These are phyloP conservation scores for Solanum etuberosum DNA, from an alignment of 257 asterid genomes.

Conservation along the genomic window DNA sequence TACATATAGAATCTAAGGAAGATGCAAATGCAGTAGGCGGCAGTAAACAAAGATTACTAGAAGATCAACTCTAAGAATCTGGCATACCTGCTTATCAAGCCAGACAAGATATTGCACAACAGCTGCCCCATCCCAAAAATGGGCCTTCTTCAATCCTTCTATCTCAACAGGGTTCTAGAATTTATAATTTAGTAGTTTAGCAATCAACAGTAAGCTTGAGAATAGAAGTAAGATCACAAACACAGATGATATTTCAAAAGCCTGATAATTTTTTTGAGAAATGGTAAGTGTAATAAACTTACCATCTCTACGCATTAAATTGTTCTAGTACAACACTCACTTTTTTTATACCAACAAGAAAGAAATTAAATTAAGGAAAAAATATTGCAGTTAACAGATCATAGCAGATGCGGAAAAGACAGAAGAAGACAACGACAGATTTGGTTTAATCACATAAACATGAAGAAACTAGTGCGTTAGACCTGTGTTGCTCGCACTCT, in stretches of 20 bases:
- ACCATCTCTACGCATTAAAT: not conserved
- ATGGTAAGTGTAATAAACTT: not conserved
- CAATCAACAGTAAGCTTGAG: not conserved
- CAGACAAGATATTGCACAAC: slow-evolving; percentile 89
- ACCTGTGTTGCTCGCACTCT: not conserved
- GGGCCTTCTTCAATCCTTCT: slow-evolving; percentile 90
- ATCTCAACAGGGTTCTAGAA: slow-evolving; percentile 82
- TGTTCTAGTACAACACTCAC: not conserved
- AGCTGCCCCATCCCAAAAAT: slow-evolving; percentile 92
- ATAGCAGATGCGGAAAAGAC: not conserved
- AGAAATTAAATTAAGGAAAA: not conserved
- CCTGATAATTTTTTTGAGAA: not conserved
- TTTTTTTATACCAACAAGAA: not conserved
- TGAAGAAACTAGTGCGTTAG: not conserved
- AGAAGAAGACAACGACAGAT: not conserved
- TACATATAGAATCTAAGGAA: not conserved
- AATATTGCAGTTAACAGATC: not conserved
- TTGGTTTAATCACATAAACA: not conserved
- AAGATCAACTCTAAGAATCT: not conserved
- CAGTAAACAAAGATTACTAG: not conserved
- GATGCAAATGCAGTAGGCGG: not conserved
- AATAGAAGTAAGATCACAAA: not conserved
- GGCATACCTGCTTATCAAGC: slow-evolving; percentile 72
- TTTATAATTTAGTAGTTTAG: slow-evolving; percentile 3
- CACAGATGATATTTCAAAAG: not conserved